A percentile compares a stretch with the other conserved stretches of the same genome.
phyloP scores from a whole-genome alignment of 331 rosid genomes.

The Dryas integrifolia region DNA sequence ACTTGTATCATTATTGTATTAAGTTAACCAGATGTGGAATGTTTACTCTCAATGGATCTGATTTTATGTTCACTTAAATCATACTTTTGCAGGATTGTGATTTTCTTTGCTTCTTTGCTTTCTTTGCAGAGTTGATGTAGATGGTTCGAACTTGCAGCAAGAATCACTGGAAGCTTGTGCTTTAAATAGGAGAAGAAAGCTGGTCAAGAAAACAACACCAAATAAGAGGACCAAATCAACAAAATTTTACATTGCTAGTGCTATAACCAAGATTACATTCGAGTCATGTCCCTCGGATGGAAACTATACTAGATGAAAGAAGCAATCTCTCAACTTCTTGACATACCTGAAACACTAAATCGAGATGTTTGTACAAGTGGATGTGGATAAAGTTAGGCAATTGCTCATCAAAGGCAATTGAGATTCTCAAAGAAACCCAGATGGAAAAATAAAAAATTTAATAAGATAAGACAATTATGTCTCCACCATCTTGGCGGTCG shows the following conservation, averaged over 20 bases:
- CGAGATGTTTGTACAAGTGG: neutral
- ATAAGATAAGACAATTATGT: neutral
- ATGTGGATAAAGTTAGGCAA: neutral
- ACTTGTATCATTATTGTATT: neutral
- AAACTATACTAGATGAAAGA: conserved; percentile 5
- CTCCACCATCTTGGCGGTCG: neutral
- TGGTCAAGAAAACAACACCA: too few relatives aligned
- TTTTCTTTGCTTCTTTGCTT: neutral
- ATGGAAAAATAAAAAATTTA: neutral
- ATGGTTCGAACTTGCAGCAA: neutral
- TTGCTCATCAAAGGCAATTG: neutral
- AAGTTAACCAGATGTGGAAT: neutral
- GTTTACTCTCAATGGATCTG: too few relatives aligned
- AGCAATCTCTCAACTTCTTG: neutral
- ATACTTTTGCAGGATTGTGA: neutral
- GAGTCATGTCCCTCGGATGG: neutral
- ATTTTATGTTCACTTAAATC: neutral
- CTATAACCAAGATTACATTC: conserved; percentile 2
- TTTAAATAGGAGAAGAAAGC: too few relatives aligned
- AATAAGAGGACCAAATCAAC: neutral
- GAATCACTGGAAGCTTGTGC: neutral
- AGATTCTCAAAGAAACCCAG: conserved; percentile 8
- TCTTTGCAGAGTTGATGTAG: neutral
- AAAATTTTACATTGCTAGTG: conserved; percentile 3
- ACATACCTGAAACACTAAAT: conserved; percentile 6